These are phyloP conservation scores for Hymenochaete sp. DNA, from an alignment of 1,284 basidiomycete genomes.

Conservation along the genomic window DNA sequence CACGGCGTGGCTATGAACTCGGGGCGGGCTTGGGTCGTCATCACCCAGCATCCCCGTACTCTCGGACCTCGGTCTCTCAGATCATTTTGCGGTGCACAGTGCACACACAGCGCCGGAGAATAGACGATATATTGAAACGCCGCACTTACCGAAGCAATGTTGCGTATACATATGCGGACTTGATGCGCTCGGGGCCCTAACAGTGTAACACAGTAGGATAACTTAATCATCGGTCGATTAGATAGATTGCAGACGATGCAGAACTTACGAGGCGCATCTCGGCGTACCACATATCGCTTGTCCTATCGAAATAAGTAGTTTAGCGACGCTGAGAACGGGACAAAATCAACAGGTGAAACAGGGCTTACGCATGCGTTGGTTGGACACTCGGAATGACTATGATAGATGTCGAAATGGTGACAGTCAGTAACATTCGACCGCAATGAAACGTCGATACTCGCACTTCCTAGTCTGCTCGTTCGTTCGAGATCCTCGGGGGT, in stretches of 20 bases:
- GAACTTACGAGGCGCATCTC: slow-evolving; percentile 60
- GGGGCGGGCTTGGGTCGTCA: no score
- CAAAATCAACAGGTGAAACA: neutral
- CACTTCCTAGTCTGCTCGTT: slow-evolving; percentile 36
- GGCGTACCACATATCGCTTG: slow-evolving; percentile 89
- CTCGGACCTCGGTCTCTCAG: no score
- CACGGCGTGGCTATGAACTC: no score
- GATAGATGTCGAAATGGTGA: neutral
- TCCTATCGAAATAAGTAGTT: slow-evolving; percentile 34
- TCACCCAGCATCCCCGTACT: no score
- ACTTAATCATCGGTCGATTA: slow-evolving; percentile 3
- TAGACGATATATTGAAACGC: no score
- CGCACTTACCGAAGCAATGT: slow-evolving; percentile 55
- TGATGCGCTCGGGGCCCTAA: slow-evolving; percentile 71
- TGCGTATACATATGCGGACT: slow-evolving; percentile 84
- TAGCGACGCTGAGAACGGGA: neutral
- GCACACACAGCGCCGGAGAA: no score
- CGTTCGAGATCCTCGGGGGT: slow-evolving; percentile 33
- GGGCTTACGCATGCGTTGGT: slow-evolving; percentile 62
- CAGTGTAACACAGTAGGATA: neutral
- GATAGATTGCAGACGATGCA: neutral
- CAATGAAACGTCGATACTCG: slow-evolving; percentile 17
- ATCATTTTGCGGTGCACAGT: no score
- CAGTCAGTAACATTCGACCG: no score
- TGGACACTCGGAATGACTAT: slow-evolving; percentile 46